phyloP scores from a whole-genome alignment of 805 yeast genomes.

The Starmera dryadoides region DNA sequence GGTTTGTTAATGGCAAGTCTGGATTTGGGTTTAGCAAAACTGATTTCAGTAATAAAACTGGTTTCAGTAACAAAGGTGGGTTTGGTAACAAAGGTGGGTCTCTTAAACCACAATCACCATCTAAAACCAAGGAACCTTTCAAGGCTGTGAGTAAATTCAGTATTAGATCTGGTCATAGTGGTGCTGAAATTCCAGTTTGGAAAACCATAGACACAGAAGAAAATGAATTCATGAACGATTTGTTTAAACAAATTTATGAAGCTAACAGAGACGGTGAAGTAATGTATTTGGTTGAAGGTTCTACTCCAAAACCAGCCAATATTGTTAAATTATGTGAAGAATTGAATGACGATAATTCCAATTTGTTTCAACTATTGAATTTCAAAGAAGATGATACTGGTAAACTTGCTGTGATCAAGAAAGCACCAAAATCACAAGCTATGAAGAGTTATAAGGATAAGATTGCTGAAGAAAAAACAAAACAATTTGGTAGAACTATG shows the following conservation, averaged over 20 bases:
- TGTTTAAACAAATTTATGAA: neutral
- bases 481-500: conserved; percentile 18
- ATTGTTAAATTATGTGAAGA: neutral
- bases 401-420: conserved; percentile 5
- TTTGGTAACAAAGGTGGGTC: too few relatives aligned
- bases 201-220: neutral
- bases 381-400: conserved; percentile 7
- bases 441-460: conserved; percentile 23
- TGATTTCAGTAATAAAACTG: too few relatives aligned
- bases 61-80: too few relatives aligned
- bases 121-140: too few relatives aligned
- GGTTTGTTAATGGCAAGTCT: too few relatives aligned
- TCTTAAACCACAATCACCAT: too few relatives aligned
- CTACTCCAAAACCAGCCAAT: neutral
- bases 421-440: conserved; percentile 9
- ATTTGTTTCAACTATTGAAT: neutral
- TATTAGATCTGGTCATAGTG: too few relatives aligned
- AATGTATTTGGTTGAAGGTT: neutral
- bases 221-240: neutral
- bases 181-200: neutral
- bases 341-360: neutral
- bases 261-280: neutral
- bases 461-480: conserved; percentile 12
- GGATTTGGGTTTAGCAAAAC: too few relatives aligned
- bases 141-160: too few relatives aligned